Evolutionary conservation across 768 basidiomycete genomes (phyloP), one percentile per base, ranked within the genome.

Genomic region (Dioszegia hungarica): DNA sequence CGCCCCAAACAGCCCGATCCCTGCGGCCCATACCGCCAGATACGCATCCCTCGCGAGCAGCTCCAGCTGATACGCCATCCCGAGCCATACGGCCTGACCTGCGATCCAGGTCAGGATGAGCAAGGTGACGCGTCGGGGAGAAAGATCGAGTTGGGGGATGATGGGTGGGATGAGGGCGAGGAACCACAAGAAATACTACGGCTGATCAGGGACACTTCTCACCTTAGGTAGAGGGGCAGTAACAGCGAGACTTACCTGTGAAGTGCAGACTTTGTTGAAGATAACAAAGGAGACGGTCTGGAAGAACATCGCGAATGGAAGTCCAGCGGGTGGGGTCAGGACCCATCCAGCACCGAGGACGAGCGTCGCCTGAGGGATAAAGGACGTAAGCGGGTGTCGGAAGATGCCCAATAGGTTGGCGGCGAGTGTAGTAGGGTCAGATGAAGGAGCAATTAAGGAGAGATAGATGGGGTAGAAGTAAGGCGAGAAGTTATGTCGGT

Each of bases 241-340:
- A n/a, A n/a, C n/a, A n/a, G n/a, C n/a, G n/a, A 33, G 29, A 73
- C 80, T 61, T 64, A 89, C 90, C 81, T 94, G 91, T 0, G 92
- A 95, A 0, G 95, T 99, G 82, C 93, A 95, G 48, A 99, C 95
- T 76, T 94, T 93, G 75, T 98, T 99, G 79, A 98, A 94, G 8
- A 90, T 77, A n/a, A 97, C 93, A 68, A 99, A 98, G 0, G 82
- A 78, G 34, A 82, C 82, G 1, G 95, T 98, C 76, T 97, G 93
- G 12, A 93, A 81, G 70, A 95, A 91, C 89, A 89, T 94, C 2
- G 87, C 81, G 62, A 92, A 87, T 8, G 84, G 80, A 2, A 97
- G 79, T 41, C 76, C 79, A 38, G 77, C 78, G 53, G 27, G 37
- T 12, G 79, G 74, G 2, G 85, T 86, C 45, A 92, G 84, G 0